Base-by-base conservation (phyloP, 208 protist species). In the Histomonas meleagridis region DNA sequence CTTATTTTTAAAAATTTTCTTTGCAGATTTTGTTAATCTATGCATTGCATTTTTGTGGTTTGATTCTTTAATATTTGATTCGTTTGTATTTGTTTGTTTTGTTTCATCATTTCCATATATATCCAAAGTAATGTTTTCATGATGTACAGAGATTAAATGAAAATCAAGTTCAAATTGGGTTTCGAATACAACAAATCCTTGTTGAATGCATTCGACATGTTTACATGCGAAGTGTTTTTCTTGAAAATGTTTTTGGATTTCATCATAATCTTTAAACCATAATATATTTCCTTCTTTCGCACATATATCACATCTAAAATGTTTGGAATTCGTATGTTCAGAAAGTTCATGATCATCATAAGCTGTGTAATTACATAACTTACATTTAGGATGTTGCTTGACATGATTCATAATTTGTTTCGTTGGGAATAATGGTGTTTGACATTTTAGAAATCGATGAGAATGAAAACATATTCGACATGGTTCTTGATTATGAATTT, bases 181-280 rank as follows among this genome's bases (percentile, higher is more conserved):
- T 32, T 16, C 46, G 55, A 86, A 86, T 18, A 55, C 76, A 18
- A 86, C 55, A 55, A 86, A 86, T 55, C 76, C 76, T 38, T 86
- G 76, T 46, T 51, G 14, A 38, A 86, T 46, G 38, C 76, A 86
- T 14, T 55, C 10, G 7, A 46, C 46, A 86, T 86, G 26, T 38
- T 51, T n/a, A 16, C 76, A 86, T 5, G 76, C 76, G 38, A 40
- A 86, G 26, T 86, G 76, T 16, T 55, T 7, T 43, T 32, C 32
- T 18, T 86, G 76, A 38, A 86, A 86, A 86, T 86, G 76, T 55
- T 55, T 46, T 86, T 86, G 76, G 55, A 86, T 51, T 86, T 55
- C n/a, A 32, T 86, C 76, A 28, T 55, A 23, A 55, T 51, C 55
- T 86, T 51, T 26, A 57, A 86, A 86, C 76, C 76, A 86, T 7